Evolutionary conservation across 2,329 filamentous ascomycete species (phyloP).

Genomic region (Arthrobotrys megalospora): DNA sequence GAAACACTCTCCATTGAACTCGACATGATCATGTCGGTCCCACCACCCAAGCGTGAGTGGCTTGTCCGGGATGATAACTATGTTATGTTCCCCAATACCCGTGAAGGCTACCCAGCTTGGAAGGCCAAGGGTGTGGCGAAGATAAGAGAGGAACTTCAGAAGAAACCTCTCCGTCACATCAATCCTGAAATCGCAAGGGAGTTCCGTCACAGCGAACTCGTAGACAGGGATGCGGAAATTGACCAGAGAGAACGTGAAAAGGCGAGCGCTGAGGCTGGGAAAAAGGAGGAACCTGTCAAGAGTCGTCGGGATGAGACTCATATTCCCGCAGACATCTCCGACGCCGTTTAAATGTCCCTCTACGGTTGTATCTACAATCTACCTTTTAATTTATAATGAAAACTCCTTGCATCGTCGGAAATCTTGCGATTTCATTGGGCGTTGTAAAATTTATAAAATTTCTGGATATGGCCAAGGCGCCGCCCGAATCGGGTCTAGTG

Average conservation of each 20-base stretch:
- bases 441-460: conserved; percentile 4
- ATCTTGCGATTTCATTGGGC: not conserved
- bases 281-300: not conserved
- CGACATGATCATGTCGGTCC: conserved; percentile 40
- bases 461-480: not conserved
- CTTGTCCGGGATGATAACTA: conserved; percentile 64
- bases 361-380: too few relatives aligned
- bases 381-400: not conserved
- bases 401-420: not conserved
- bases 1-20: conserved; percentile 74
- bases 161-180: conserved; percentile 35
- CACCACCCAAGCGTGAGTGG: conserved; percentile 30
- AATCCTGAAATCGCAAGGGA: conserved; percentile 45
- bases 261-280: not conserved
- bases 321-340: conserved; percentile 29
- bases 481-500: not conserved
- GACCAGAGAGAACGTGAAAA: conserved; percentile 14
- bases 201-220: conserved; percentile 15
- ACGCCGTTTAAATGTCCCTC: conserved; percentile 26
- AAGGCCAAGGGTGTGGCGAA: conserved; percentile 69
- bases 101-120: conserved; percentile 70
- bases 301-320: not conserved
- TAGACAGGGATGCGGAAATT: conserved; percentile 39
- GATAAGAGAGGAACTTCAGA: conserved; percentile 65
- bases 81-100: conserved; percentile 69